phyloP scores from a whole-genome alignment of 306 rosid species.

The Pachyrhizus erosus region DNA sequence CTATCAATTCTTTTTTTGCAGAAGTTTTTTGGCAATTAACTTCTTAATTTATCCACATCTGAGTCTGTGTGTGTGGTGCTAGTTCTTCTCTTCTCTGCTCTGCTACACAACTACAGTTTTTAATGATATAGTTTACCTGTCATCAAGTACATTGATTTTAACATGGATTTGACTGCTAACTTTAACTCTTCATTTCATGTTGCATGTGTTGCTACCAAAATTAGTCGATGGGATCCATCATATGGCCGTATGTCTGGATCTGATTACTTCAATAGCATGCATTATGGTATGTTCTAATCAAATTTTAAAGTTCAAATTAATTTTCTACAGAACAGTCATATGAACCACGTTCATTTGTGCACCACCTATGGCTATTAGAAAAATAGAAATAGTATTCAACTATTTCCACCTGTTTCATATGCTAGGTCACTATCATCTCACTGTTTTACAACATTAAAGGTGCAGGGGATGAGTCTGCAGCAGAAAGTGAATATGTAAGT shows the following conservation, averaged over 20 bases:
- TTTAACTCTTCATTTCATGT: slow-evolving; percentile 41
- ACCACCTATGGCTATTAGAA: slow-evolving; percentile 2
- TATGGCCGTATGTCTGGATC: slow-evolving; percentile 86
- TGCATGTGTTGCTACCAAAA: slow-evolving; percentile 48
- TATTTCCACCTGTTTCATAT: slow-evolving; percentile 24
- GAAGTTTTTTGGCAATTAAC: background rate
- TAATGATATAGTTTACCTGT: slow-evolving; percentile 27
- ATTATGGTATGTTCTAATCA: slow-evolving; percentile 70
- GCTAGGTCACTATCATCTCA: slow-evolving; percentile 34
- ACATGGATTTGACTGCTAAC: slow-evolving; percentile 38
- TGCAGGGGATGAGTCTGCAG: slow-evolving; percentile 82
- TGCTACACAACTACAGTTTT: slow-evolving; percentile 26
- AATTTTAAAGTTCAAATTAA: slow-evolving; percentile 31
- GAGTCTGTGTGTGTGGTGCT: background rate
- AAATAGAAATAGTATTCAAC: background rate
- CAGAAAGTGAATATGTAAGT: slow-evolving; percentile 68
- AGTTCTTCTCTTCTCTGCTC: slow-evolving; percentile 10
- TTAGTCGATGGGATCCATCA: slow-evolving; percentile 90
- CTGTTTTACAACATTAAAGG: slow-evolving; percentile 45
- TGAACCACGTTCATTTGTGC: slow-evolving; percentile 9
- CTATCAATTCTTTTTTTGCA: slow-evolving; percentile 11
- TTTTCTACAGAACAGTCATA: slow-evolving; percentile 25
- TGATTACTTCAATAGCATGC: slow-evolving; percentile 75
- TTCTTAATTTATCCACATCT: background rate
- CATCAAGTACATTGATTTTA: slow-evolving; percentile 31